Conservation (phyloP, 2,329 filamentous ascomycete genomes). For the Rutstroemia sp. region DNA sequence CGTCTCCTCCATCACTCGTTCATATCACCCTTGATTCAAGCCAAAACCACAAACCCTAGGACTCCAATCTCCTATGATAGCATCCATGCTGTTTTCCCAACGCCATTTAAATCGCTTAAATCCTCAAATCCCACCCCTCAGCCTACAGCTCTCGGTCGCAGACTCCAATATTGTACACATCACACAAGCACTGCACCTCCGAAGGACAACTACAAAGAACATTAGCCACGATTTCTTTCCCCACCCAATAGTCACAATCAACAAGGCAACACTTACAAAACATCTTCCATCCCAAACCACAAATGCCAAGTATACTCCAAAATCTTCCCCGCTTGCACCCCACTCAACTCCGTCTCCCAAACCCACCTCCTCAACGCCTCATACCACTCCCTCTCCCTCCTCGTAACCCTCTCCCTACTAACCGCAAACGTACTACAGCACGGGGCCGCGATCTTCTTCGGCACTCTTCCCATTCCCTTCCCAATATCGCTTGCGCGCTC, state of each 20-base stretch:
- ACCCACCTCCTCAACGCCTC: slow-evolving; percentile 50
- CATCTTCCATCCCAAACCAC: slow-evolving; percentile 48
- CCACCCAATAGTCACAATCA: not conserved
- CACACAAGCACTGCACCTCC: not conserved
- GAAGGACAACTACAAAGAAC: not conserved
- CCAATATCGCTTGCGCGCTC: slow-evolving; percentile 14
- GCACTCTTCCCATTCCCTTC: slow-evolving; percentile 29
- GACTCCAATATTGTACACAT: not conserved
- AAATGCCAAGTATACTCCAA: slow-evolving; percentile 61
- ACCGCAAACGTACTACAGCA: slow-evolving; percentile 61
- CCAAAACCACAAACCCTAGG: too few species aligned
- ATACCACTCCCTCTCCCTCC: slow-evolving; percentile 45
- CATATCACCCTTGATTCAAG: too few species aligned
- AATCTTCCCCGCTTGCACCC: slow-evolving; percentile 47
- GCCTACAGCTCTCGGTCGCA: not conserved
- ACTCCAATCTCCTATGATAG: not conserved
- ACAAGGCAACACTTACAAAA: slow-evolving; percentile 27
- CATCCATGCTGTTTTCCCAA: not conserved
- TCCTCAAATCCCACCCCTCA: not conserved
- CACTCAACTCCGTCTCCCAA: slow-evolving; percentile 43
- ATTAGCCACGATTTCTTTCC: not conserved
- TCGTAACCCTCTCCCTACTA: slow-evolving; percentile 41
- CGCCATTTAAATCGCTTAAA: not conserved
- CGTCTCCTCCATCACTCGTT: too few species aligned
- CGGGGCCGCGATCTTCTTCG: slow-evolving; percentile 42